Base-by-base conservation (phyloP, 164 flowering plant species). In the Magnolia officinalis region DNA sequence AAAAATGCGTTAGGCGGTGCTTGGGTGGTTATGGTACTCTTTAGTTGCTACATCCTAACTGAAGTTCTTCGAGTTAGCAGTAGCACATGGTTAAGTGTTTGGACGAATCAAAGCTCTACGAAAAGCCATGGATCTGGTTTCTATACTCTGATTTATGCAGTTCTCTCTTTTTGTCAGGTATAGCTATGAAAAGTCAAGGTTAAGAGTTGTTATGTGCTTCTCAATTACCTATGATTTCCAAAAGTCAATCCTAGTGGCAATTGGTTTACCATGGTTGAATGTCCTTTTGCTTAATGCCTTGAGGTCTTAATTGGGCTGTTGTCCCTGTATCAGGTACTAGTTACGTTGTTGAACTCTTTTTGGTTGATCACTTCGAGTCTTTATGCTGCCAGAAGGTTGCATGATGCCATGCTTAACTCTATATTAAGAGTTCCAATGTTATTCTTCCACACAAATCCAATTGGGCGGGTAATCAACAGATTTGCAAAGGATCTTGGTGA, bases 401-500 rank as follows among this genome's bases (percentile, higher is more conserved):
- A 96, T 83, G 91, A 94, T 79, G 96, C 89, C 2, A 96, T 96
- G 98, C 95, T 96, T 72, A 73, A 50, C 67, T 91, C 98, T 67
- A 92, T 96, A 67, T 81, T 96, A 75, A 87, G 96, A 86, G 98
- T 98, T 80, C 99, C 99, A 50, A 96, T 96, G 99, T 89, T 93
- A 20, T 96, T 96, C 87, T 94, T 96, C 80, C 96, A 96, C 58
- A 94, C 98, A 50, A 96, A 94, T 84, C 99, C 98, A 59, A 84
- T 96, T 74, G 99, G 99, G 37, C 84, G 99, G 73, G 88, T 96
- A 65, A 94, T 94, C 79, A 96, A 96, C 82, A 87, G 99, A 76
- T 94, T 96, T 85, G 98, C 99, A 4, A 96, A 96, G 88, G 99
- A 96, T 86, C 84, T 93, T 0, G 95, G 98, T 66, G 98, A 96